These are phyloP conservation scores for Aspergillus hiratsukae DNA, from an alignment of 2,329 filamentous ascomycete species.

Conservation along the genomic window DNA sequence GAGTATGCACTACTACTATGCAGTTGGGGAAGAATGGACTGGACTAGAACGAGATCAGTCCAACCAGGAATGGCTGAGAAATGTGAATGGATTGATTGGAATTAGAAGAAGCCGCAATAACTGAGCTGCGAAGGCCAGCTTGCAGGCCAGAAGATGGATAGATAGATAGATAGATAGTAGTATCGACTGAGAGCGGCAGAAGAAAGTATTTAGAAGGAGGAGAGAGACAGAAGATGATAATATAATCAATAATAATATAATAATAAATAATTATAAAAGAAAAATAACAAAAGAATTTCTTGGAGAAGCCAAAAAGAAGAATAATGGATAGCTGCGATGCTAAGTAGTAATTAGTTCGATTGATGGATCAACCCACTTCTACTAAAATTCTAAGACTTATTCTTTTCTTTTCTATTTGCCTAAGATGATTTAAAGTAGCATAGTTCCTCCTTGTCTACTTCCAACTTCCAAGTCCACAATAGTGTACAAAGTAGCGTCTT, in stretches of 20 bases:
- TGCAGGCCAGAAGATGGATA: constrained; percentile 11
- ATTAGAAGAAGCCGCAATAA: neutral
- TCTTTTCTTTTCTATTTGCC: neutral
- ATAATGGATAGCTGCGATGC: neutral
- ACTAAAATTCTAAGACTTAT: neutral
- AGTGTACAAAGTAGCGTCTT: neutral
- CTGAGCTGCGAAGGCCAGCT: constrained; percentile 21
- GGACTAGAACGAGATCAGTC: neutral
- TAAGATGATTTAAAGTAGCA: neutral
- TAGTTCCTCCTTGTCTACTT: no score
- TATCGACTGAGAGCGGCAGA: neutral
- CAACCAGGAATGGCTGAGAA: neutral
- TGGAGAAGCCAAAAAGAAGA: neutral
- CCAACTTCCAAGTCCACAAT: neutral
- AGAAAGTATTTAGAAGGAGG: neutral
- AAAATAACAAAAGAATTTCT: neutral
- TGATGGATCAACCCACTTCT: neutral
- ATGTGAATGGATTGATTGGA: neutral
- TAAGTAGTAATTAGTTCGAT: neutral
- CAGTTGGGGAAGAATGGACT: neutral
- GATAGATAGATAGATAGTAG: constrained; percentile 2
- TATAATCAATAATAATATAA: no score
- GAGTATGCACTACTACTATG: constrained; percentile 1
- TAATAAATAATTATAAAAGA: neutral
- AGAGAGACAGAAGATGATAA: neutral